Base-by-base conservation (phyloP, 768 basidiomycete species). In the Plicaturopsis crispa region DNA sequence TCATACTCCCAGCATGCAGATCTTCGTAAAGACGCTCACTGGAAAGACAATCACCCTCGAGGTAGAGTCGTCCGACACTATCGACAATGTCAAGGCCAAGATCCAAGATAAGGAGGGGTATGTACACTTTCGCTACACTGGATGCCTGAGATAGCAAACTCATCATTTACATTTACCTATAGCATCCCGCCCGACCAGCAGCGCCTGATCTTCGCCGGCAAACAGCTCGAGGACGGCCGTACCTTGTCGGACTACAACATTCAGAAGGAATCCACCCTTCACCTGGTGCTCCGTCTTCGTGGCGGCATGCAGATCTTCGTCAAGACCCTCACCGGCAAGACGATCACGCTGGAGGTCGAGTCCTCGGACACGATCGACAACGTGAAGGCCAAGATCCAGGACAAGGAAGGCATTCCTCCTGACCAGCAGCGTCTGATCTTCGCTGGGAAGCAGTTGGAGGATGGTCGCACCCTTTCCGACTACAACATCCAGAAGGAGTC, bases 171-270 rank as follows among this genome's bases (percentile, higher is more conserved):
- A 6, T 10, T 44, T 41, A 17, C 4, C 6, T 35, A 8, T 24
- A 69, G 78, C 11, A 86, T 86, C 42, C 83, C 84, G 16, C 91
- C 89, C 18, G 87, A 91, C 63, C 90, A 90, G 51, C 89, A 93
- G 56, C 89, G 92, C 46, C 65, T 94, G n/a, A 94, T 94, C 68
- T 94, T 93, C 47, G 91, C 91, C 33, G 91, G 91, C 43, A 93
- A 94, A 66, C 91, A 93, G 59, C 76, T 96, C 19, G 91, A 94
- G 59, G 92, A 96, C 53, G 92, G 92, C 3, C 81, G 91, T 35
- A 94, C 86, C 3, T 70, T 90, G 1, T 85, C 84, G 6, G 86
- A 87, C 48, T 89, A 90, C 57, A 89, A 91, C 58, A 92, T 94
- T 49, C 91, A 94, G 75, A 93, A 93, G 69, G 90, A 94, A 66